Conservation (phyloP, 2,329 filamentous ascomycete species). For the Gyromitra esculenta region DNA sequence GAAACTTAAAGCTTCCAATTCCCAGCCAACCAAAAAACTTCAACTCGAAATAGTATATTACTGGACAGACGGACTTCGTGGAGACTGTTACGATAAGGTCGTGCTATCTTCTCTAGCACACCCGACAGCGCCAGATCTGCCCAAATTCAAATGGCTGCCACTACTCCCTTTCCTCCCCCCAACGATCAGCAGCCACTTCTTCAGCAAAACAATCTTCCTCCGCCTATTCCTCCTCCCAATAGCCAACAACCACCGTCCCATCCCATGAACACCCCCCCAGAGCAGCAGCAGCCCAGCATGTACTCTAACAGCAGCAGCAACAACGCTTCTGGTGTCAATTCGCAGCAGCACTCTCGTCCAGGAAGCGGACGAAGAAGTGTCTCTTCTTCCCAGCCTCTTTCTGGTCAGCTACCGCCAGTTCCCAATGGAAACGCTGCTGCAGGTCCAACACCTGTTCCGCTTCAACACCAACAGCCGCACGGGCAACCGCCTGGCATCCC, state of each 20-base stretch:
- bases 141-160: slow-evolving; percentile 47
- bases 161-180: slow-evolving; percentile 49
- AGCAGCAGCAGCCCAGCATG: slow-evolving; percentile 41
- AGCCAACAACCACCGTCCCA: slow-evolving; percentile 31
- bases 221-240: slow-evolving; percentile 39
- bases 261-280: slow-evolving; percentile 49
- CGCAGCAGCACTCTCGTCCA: slow-evolving; percentile 52
- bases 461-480: slow-evolving; percentile 50
- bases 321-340: slow-evolving; percentile 48
- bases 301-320: slow-evolving; percentile 36
- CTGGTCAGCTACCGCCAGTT: slow-evolving; percentile 47
- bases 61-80: slow-evolving; percentile 9
- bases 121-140: slow-evolving; percentile 39
- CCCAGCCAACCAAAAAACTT: neutral
- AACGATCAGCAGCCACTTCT: slow-evolving; percentile 42
- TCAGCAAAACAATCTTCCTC: slow-evolving; percentile 39
- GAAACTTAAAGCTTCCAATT: slow-evolving; percentile 7
- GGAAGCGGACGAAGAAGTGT: slow-evolving; percentile 50
- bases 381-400: slow-evolving; percentile 52
- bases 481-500: slow-evolving; percentile 53
- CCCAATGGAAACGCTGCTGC: slow-evolving; percentile 53
- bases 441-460: slow-evolving; percentile 55
- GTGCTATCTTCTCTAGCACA: slow-evolving; percentile 38
- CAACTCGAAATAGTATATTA: slow-evolving; percentile 24
- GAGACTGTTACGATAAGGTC: slow-evolving; percentile 39